Evolutionary conservation across 2,329 filamentous ascomycete species (phyloP).

Genomic region (Canariomyces notabilis): DNA sequence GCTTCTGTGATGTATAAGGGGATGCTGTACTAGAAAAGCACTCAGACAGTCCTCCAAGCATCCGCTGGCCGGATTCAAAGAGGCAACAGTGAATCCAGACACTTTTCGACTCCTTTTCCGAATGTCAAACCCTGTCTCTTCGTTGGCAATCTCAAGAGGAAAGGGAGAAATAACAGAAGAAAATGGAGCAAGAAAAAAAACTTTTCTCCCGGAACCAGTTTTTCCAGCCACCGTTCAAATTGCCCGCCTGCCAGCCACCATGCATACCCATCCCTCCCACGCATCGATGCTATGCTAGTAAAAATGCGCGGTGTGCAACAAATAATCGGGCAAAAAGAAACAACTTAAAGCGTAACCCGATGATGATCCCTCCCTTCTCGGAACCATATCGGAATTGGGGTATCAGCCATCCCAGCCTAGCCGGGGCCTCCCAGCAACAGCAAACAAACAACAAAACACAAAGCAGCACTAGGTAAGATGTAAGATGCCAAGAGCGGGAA

Average conservation of each 20-base stretch:
- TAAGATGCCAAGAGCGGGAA: too few species aligned
- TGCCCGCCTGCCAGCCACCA: too few species aligned
- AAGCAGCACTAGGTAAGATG: not conserved
- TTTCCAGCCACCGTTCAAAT: too few species aligned
- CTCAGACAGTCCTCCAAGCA: constrained; percentile 1
- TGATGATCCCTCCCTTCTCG: not conserved
- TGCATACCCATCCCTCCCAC: too few species aligned
- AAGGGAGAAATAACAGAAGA: too few species aligned
- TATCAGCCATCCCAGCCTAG: not conserved
- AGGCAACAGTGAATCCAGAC: not conserved
- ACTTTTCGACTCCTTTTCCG: too few species aligned
- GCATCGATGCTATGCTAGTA: too few species aligned
- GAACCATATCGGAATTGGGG: not conserved
- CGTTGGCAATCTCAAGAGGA: too few species aligned
- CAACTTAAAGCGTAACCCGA: not conserved
- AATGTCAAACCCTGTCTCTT: too few species aligned
- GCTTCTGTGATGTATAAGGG: not conserved
- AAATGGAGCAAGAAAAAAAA: not conserved
- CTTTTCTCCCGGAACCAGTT: not conserved
- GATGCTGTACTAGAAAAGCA: not conserved
- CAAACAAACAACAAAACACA: not conserved
- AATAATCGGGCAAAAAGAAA: constrained; percentile 1
- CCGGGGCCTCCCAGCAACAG: not conserved
- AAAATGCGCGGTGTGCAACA: too few species aligned
- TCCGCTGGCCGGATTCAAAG: not conserved